A percentile compares a stretch with the other conserved stretches of the same genome.
Conservation (phyloP, 2,329 filamentous ascomycete species). For the Nemania sp. region DNA sequence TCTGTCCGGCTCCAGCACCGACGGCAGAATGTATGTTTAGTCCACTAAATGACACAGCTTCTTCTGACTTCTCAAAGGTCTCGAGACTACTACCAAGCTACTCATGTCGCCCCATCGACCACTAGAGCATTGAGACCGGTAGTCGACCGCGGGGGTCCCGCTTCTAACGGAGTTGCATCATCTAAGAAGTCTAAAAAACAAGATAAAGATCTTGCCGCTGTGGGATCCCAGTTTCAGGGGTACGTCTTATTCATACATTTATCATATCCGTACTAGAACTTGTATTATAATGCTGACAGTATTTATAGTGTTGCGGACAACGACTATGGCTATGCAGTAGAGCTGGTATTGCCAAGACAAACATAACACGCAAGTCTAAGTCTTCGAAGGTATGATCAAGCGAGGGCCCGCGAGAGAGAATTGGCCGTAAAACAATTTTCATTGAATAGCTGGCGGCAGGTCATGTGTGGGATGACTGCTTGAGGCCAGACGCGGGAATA, state of each 20-base stretch:
- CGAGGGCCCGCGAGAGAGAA: no score
- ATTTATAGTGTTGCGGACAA: not conserved
- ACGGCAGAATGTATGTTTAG: no score
- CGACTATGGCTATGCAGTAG: constrained; percentile 7
- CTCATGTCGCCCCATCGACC: not conserved
- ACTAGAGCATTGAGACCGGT: not conserved
- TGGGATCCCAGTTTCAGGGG: constrained; percentile 13
- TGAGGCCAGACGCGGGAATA: no score
- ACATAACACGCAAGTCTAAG: not conserved
- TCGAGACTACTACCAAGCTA: not conserved
- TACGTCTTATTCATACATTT: not conserved
- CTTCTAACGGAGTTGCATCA: not conserved
- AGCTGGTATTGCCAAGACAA: not conserved
- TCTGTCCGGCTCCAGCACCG: no score
- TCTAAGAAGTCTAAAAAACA: constrained; percentile 1
- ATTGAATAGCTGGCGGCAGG: no score
- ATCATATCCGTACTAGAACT: not conserved
- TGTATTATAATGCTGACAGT: not conserved
- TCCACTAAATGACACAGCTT: no score
- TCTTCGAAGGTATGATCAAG: no score
- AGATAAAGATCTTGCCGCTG: constrained; percentile 3
- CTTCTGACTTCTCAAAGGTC: constrained; percentile 1
- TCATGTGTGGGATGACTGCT: no score
- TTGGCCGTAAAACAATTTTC: no score
- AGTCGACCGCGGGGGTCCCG: not conserved